Base-by-base conservation (phyloP, 257 asterid genomes). In the Apocynum venetum region DNA sequence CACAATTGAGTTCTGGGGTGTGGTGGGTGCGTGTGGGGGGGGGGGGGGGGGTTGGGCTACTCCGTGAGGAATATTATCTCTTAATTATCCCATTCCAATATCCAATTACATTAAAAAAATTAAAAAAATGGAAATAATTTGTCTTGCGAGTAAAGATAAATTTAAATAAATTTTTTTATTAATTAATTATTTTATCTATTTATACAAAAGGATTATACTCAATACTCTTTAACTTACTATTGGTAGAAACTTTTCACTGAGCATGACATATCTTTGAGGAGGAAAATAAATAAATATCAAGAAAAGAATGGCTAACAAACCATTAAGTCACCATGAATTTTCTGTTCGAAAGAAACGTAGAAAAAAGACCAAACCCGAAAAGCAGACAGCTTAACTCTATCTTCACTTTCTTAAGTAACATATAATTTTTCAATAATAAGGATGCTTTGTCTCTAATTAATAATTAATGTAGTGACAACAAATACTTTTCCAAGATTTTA, bases 321-420 rank as follows among this genome's bases (percentile, higher is more conserved):
- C 13, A 49, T 49, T 49, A 9, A 49, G 13, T 49, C 53, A 49
- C 61, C 61, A 17, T 56, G 61, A 56, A 56, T 56, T 56, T 56
- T 56, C 25, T 5, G 8, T 56, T 17, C 25, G 25, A 19, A 56
- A 17, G 61, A 49, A 49, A 49, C 53, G 53, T 49, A 49, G 53
- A 49, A 49, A 49, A 49, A 49, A 49, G 53, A 49, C 53, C 13
- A 49, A 49, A 49, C 13, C 53, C 2, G 53, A 49, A 55, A 55
- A 17, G 60, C 6, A 55, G 76, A 59, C 48, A 20, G 47, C 49
- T 71, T 56, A 77, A 70, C 76, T 55, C 53, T 56, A 8, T 15
- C 6, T 36, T 48, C 53, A 36, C 44, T 31, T 43, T 7, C 25
- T 4, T 25, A 68, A 57, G n/a, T 31, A 55, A n/a, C 68, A 12